Conservation (phyloP, 1,284 basidiomycete species). For the Crepidotus sp. region DNA sequence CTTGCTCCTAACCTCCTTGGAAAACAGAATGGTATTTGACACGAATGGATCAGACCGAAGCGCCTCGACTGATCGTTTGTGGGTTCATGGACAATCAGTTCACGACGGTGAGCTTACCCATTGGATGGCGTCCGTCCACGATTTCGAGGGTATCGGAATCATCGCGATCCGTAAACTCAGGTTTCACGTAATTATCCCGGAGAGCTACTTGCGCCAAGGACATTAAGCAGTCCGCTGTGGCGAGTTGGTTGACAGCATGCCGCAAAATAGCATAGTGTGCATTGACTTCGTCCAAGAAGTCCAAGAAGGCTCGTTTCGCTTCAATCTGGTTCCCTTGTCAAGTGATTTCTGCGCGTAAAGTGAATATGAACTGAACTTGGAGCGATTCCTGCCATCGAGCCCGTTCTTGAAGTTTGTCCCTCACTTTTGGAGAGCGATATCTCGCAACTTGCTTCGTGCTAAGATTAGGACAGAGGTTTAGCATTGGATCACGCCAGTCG, state of each 20-base stretch:
- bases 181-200: conserved; percentile 65
- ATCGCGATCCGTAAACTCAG: conserved; percentile 48
- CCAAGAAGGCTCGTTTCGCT: conserved; percentile 55
- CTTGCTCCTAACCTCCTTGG: conserved; percentile 48
- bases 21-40: conserved; percentile 47
- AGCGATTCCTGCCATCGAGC: conserved; percentile 75
- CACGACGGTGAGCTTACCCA: conserved; percentile 31
- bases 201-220: conserved; percentile 65
- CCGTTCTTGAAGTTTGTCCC: conserved; percentile 60
- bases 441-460: conserved; percentile 57
- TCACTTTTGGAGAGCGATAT: conserved; percentile 76
- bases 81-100: background rate
- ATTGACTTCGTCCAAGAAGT: conserved; percentile 66
- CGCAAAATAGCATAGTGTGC: conserved; percentile 66
- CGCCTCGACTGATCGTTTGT: conserved; percentile 42
- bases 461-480: too few relatives aligned
- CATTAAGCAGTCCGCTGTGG: conserved; percentile 70
- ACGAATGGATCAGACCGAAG: conserved; percentile 73
- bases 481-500: too few relatives aligned
- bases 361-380: conserved; percentile 28
- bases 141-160: conserved; percentile 47
- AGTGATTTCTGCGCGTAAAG: background rate
- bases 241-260: conserved; percentile 69
- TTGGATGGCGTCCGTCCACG: conserved; percentile 68
- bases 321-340: conserved; percentile 32